Base-by-base conservation (phyloP, 1,284 basidiomycete genomes). In the Ganoderma lucidum region DNA sequence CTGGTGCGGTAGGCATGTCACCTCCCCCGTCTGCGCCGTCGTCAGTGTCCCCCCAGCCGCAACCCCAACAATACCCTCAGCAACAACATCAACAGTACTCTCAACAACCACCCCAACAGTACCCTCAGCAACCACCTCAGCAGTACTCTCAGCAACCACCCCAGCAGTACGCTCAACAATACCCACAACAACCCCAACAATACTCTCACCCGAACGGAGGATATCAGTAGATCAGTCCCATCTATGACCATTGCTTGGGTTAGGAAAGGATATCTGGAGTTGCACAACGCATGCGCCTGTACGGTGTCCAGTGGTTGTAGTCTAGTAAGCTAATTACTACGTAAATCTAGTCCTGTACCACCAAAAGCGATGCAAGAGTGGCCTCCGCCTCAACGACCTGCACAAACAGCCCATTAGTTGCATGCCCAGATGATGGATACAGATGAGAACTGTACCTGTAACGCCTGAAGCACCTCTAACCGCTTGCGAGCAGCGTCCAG, bases 401-500 rank as follows among this genome's bases (percentile, higher is more conserved):
- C 59, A 23, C 61, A 37, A 67, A 23, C n/a, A 61, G 45, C 32
- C 63, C 58, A 74, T 53, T 30, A 68, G 62, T 35, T 39, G 45
- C 30, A 15, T 2, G n/a, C 10, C 53, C 42, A n/a, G 6, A 2
- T 15, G 8, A 6, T 2, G 12, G 30, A n/a, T 19, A n/a, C n/a
- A 39, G 30, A 55, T 42, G 37, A 9, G 12, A 39, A 35, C 77
- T 87, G 74, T 72, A 94, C 94, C 84, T 97, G 93, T 75, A 99
- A 82, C 55, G 96, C 96, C 82, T 99, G 97, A 80, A 96, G 87
- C 58, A 98, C 96, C 82, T 98, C 96, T 75, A 99, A 82, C 78
- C 96, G 88, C 79, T 89, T 88, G 75, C 98, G 86, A 23, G 96
- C 96, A 75, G 96, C 96, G 72, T 92, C 90, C 68, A 99, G 83